Conservation (phyloP, 2,329 filamentous ascomycete species). For the Lachnellula arida region DNA sequence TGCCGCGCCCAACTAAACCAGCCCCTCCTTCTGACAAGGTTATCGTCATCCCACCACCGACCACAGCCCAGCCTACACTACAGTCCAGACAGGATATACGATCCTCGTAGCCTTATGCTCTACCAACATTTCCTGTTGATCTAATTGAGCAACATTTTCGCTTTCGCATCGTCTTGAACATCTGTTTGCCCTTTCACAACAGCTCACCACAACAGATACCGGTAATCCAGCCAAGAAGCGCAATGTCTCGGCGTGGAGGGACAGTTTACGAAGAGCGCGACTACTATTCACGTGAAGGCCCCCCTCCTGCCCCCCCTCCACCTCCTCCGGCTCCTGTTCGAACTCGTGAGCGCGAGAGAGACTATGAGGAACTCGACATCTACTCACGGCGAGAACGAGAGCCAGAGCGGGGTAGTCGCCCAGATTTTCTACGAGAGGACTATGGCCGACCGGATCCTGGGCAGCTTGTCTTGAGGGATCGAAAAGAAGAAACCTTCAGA, state of each 20-base stretch:
- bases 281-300: conserved; percentile 23
- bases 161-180: background rate
- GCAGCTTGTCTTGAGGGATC: conserved; percentile 28
- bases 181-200: background rate
- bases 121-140: background rate
- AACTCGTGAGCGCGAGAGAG: conserved; percentile 24
- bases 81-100: background rate
- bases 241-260: conserved; percentile 21
- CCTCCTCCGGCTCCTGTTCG: conserved; percentile 15
- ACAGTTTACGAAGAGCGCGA: conserved; percentile 26
- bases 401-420: conserved; percentile 22
- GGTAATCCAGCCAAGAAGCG: background rate
- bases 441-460: conserved; percentile 24
- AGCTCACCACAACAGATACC: background rate
- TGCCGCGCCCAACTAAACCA: background rate
- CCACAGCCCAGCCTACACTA: background rate
- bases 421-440: conserved; percentile 30
- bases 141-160: background rate
- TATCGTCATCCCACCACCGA: background rate
- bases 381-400: conserved; percentile 21
- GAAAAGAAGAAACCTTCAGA: conserved; percentile 24
- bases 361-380: conserved; percentile 27
- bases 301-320: conserved; percentile 18
- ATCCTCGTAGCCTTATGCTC: background rate
- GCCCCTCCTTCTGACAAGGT: background rate